Evolutionary conservation across 2,329 filamentous ascomycete species (phyloP).

Genomic region (Remersonia thermophila): DNA sequence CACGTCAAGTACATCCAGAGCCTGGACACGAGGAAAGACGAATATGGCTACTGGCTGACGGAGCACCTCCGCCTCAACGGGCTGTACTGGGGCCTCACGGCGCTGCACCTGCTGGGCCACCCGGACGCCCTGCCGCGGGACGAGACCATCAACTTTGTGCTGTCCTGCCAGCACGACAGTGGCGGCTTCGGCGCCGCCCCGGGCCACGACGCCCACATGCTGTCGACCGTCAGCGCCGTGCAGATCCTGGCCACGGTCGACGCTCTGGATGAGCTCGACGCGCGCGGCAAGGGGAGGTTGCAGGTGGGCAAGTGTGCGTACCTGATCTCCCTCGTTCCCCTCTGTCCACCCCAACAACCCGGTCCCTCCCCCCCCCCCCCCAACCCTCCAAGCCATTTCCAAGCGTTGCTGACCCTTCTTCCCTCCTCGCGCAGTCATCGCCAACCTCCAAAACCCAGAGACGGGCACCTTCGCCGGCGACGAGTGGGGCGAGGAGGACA

Average conservation of each 20-base stretch:
- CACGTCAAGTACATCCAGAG: conserved; percentile 92
- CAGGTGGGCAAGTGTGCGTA: conserved; percentile 69
- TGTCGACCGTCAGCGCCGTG: conserved; percentile 89
- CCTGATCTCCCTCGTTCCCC: no score
- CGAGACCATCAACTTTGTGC: conserved; percentile 80
- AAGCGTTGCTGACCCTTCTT: neutral
- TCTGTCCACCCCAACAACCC: neutral
- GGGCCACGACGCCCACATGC: conserved; percentile 88
- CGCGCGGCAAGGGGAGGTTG: conserved; percentile 53
- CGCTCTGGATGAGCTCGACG: conserved; percentile 72
- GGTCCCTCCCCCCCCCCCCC: neutral
- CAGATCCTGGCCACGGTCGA: conserved; percentile 84
- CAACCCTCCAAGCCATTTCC: no score
- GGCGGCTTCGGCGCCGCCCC: conserved; percentile 92
- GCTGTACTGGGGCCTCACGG: conserved; percentile 89
- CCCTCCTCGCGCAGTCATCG: conserved; percentile 64
- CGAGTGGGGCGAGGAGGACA: conserved; percentile 94
- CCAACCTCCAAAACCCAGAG: conserved; percentile 63
- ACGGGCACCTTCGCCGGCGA: conserved; percentile 88
- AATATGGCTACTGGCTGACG: conserved; percentile 95
- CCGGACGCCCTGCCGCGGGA: conserved; percentile 71
- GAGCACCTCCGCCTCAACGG: conserved; percentile 93
- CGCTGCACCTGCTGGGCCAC: conserved; percentile 70
- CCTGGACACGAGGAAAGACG: conserved; percentile 81
- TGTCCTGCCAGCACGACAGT: conserved; percentile 79